Conservation (phyloP, 228 moss, liverwort and hornwort species). For the Sphagnum fallax region DNA sequence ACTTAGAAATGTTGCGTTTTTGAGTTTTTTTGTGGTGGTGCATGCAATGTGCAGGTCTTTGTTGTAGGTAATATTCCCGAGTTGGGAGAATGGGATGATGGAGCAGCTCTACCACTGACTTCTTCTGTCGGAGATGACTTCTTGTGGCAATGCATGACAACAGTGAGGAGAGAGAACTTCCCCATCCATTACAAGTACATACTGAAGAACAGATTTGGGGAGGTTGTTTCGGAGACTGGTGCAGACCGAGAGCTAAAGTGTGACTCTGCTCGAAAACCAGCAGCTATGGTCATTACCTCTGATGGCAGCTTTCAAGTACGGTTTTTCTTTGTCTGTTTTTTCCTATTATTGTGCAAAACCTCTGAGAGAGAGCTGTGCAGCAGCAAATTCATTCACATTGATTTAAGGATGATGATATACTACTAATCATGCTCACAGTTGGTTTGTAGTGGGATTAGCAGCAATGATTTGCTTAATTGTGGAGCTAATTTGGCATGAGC, state of each 20-base stretch:
- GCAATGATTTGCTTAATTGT: too few species aligned
- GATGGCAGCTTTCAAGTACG: slow-evolving; percentile 81
- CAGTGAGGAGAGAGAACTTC: slow-evolving; percentile 34
- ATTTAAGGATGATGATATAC: too few species aligned
- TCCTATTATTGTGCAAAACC: background rate
- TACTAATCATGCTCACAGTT: too few species aligned
- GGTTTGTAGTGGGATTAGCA: too few species aligned
- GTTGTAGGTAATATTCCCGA: slow-evolving; percentile 53
- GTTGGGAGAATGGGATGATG: slow-evolving; percentile 61
- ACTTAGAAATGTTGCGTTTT: background rate
- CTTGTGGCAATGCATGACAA: slow-evolving; percentile 52
- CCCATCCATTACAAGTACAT: slow-evolving; percentile 65
- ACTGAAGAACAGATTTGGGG: slow-evolving; percentile 39
- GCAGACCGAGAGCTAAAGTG: slow-evolving; percentile 49
- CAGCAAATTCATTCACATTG: too few species aligned
- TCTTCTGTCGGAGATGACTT: slow-evolving; percentile 27
- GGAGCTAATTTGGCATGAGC: too few species aligned
- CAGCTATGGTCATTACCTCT: slow-evolving; percentile 46
- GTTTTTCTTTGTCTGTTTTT: background rate
- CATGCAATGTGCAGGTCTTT: slow-evolving; percentile 37
- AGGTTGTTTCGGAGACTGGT: slow-evolving; percentile 42
- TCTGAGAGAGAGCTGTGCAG: too few species aligned
- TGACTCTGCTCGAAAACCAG: slow-evolving; percentile 23
- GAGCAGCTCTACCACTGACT: slow-evolving; percentile 38
- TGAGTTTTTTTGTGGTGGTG: background rate